A percentile compares a stretch with the other conserved stretches of the same genome.
Conservation (phyloP, 2,329 filamentous ascomycete genomes). For the Sclerotinia subarctica region DNA sequence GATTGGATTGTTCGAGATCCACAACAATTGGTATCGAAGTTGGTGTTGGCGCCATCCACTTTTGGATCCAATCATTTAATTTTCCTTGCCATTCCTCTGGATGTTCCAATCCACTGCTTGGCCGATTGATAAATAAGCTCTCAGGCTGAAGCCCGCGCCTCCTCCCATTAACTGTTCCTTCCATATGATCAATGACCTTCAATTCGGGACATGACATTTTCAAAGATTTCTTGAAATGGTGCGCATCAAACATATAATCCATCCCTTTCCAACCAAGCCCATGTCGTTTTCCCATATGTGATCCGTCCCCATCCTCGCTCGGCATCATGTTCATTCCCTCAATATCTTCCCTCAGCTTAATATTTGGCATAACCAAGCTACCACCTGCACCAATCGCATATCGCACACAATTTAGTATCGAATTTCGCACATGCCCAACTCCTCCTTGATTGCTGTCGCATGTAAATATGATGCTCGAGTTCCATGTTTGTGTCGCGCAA, state of each 20-base stretch:
- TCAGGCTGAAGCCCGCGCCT: conserved; percentile 31
- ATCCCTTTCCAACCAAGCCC: conserved; percentile 34
- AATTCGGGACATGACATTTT: conserved; percentile 33
- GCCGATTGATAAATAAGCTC: conserved; percentile 27
- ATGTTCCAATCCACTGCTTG: conserved; percentile 27
- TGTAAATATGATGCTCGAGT: conserved; percentile 41
- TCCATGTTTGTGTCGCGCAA: conserved; percentile 39
- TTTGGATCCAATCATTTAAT: conserved; percentile 32
- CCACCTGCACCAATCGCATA: conserved; percentile 43
- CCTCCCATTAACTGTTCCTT: conserved; percentile 25
- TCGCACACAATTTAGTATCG: conserved; percentile 43
- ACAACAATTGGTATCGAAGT: conserved; percentile 29
- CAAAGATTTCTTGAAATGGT: conserved; percentile 33
- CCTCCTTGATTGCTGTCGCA: conserved; percentile 43
- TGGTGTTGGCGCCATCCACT: conserved; percentile 25
- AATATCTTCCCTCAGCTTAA: conserved; percentile 39
- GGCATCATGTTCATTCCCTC: conserved; percentile 27
- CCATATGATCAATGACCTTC: conserved; percentile 29
- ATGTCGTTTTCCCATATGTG: conserved; percentile 26
- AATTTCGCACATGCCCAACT: conserved; percentile 43
- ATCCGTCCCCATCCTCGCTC: conserved; percentile 17
- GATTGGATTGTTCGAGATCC: conserved; percentile 30
- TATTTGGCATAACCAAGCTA: conserved; percentile 41
- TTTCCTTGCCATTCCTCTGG: conserved; percentile 31
- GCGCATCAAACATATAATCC: conserved; percentile 34